Conservation (phyloP, 139 green algal genomes). For the Tetratostichococcus sp. region DNA sequence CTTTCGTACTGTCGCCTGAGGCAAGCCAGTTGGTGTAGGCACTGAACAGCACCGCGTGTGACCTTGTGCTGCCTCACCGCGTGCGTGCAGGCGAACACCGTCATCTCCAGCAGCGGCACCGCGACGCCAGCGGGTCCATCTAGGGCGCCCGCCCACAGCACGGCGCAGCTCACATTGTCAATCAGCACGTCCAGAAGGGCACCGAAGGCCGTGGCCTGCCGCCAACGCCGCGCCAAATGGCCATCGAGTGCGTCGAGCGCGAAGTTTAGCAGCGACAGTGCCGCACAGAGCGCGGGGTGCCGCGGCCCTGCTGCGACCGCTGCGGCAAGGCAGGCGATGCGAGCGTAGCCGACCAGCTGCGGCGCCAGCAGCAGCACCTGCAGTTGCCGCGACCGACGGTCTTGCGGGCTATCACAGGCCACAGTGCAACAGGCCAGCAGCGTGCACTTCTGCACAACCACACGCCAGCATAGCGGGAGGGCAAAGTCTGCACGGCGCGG, state of each 20-base stretch:
- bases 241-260: constrained; percentile 26
- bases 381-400: background rate
- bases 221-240: constrained; percentile 14
- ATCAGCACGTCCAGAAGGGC: constrained; percentile 51
- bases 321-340: constrained; percentile 10
- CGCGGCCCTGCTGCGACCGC: background rate
- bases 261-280: constrained; percentile 14
- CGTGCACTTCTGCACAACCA: no score
- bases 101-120: constrained; percentile 31
- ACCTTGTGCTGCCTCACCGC: constrained; percentile 6
- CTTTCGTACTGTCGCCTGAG: no score
- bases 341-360: constrained; percentile 24
- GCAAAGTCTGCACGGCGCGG: no score
- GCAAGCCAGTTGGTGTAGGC: background rate
- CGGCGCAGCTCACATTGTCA: constrained; percentile 33
- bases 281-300: background rate
- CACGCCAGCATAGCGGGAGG: no score
- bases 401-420: no score
- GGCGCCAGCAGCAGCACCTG: constrained; percentile 25
- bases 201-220: constrained; percentile 42
- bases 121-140: constrained; percentile 10
- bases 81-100: constrained; percentile 46
- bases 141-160: constrained; percentile 37
- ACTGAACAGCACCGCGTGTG: background rate
- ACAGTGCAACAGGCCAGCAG: no score